phyloP scores from a whole-genome alignment of 2,329 filamentous ascomycete genomes.

The Neoscytalidium dimidiatum region DNA sequence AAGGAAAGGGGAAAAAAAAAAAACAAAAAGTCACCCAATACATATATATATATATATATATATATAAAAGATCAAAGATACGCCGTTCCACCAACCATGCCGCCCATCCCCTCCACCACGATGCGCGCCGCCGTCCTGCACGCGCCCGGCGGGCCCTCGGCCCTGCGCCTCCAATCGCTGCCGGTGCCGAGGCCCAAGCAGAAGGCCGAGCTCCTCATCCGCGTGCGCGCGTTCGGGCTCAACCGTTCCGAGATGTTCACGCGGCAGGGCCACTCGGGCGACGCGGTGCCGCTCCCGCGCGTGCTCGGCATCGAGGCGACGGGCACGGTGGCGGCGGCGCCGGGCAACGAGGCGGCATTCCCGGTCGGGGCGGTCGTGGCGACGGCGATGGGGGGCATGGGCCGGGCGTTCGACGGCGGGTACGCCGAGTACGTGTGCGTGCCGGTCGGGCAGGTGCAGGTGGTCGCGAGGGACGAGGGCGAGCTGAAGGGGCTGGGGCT shows the following conservation, averaged over 20 bases:
- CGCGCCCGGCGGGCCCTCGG: conserved; percentile 41
- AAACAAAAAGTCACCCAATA: too few species aligned
- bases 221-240: conserved; percentile 48
- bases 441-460: conserved; percentile 65
- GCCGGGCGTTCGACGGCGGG: conserved; percentile 48
- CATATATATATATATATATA: not conserved
- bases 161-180: conserved; percentile 39
- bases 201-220: conserved; percentile 47
- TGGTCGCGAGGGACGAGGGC: conserved; percentile 70
- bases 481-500: conserved; percentile 25
- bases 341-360: conserved; percentile 25
- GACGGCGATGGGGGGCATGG: conserved; percentile 35
- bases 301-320: conserved; percentile 52
- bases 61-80: not conserved
- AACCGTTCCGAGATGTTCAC: conserved; percentile 52
- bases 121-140: conserved; percentile 50
- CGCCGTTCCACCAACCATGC: too few species aligned
- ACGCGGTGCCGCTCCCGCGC: conserved; percentile 44
- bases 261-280: conserved; percentile 44
- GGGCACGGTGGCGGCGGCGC: conserved; percentile 43
- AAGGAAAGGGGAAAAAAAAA: too few species aligned
- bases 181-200: conserved; percentile 29
- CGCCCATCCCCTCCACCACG: conserved; percentile 23
- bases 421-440: conserved; percentile 54
- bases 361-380: conserved; percentile 48